A percentile compares a stretch with the other conserved stretches of the same genome.
Conservation (phyloP, 1,284 basidiomycete species). For the Volvariella volvacea region DNA sequence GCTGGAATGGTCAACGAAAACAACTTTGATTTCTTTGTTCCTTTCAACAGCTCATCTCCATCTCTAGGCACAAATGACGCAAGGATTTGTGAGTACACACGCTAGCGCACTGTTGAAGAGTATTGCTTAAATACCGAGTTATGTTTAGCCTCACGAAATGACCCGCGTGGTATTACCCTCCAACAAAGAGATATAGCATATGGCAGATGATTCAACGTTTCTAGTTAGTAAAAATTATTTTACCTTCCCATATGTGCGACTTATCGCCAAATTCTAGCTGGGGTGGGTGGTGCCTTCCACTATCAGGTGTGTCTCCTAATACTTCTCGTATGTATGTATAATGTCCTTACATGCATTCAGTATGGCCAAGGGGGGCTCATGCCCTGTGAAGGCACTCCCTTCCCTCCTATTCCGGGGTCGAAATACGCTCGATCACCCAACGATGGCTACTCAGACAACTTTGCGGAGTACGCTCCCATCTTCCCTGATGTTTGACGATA, state of each 20-base stretch:
- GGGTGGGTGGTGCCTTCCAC: background rate
- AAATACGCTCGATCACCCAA: constrained; percentile 47
- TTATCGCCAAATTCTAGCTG: background rate
- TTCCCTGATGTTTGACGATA: no score
- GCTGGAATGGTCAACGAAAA: constrained; percentile 58
- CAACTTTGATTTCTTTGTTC: constrained; percentile 47
- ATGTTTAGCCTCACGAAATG: constrained; percentile 6
- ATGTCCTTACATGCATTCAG: no score
- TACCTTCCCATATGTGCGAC: no score
- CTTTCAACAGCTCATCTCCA: constrained; percentile 44
- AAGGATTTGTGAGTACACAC: background rate
- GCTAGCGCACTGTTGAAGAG: no score
- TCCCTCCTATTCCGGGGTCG: constrained; percentile 24
- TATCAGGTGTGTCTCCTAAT: no score
- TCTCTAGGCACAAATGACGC: constrained; percentile 29
- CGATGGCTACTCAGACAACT: constrained; percentile 43
- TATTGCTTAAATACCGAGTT: no score
- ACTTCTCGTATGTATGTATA: no score
- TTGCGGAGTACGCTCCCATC: no score
- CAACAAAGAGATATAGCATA: constrained; percentile 47
- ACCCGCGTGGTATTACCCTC: constrained; percentile 27
- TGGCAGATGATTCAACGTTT: constrained; percentile 36
- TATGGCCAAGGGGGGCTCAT: constrained; percentile 49
- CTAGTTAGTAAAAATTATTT: background rate
- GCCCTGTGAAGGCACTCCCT: constrained; percentile 31